Conservation (phyloP, 2,329 filamentous ascomycete genomes). For the Trichoderma sp. region DNA sequence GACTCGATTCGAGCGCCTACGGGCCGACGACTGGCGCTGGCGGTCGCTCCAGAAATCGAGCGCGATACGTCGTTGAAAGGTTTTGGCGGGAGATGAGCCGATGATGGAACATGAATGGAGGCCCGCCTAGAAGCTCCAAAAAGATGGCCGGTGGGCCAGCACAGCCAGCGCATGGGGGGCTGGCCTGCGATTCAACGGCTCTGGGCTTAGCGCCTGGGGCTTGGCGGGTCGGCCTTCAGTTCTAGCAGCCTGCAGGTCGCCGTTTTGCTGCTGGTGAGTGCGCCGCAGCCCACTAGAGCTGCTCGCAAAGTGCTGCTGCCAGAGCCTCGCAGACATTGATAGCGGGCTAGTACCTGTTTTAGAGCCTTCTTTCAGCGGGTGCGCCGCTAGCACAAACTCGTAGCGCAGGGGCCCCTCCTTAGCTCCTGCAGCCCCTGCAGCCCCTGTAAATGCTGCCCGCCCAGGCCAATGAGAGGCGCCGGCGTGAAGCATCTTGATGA, state of each 20-base stretch:
- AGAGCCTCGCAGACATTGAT: neutral
- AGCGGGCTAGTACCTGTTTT: neutral
- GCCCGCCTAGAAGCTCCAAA: constrained; percentile 14
- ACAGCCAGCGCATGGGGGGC: constrained; percentile 9
- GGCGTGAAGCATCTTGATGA: neutral
- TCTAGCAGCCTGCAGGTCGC: neutral
- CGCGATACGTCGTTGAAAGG: neutral
- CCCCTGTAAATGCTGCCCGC: neutral
- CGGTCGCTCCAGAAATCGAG: neutral
- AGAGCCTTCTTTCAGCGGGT: constrained; percentile 5
- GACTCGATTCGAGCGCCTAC: constrained; percentile 3
- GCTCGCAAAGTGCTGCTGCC: neutral
- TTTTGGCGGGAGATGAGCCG: constrained; percentile 5
- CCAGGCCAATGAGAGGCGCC: constrained; percentile 3
- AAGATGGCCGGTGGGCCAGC: constrained; percentile 7
- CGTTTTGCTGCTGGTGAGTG: neutral
- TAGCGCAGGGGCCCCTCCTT: constrained; percentile 13
- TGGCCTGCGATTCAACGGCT: constrained; percentile 7
- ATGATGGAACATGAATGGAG: constrained; percentile 11
- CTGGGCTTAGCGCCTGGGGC: constrained; percentile 11
- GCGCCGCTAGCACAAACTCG: neutral
- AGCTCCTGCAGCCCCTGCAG: constrained; percentile 20
- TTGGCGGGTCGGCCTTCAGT: neutral
- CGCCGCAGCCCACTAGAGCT: neutral
- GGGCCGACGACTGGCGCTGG: neutral